Base-by-base conservation (phyloP, 1,284 basidiomycete species). In the Cutaneotrichosporon spelunceum region DNA sequence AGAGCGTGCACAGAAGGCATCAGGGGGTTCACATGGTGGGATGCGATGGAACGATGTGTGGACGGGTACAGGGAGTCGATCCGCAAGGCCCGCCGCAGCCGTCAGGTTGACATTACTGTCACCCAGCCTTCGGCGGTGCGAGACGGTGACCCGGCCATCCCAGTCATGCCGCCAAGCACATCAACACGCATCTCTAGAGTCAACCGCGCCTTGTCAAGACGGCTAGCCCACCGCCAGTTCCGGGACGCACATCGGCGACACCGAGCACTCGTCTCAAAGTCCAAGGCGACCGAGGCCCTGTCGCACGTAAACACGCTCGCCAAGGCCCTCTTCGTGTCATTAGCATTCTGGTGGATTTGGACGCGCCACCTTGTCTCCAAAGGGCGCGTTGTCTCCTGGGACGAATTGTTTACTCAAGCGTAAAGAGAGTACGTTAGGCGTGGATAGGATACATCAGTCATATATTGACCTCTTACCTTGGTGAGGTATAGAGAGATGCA, bases 31-130 rank as follows among this genome's bases (percentile, higher is more conserved):
- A 83, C 82, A 1, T 84, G 83, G 83, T 81, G 80, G 78, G 81
- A 81, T 64, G 83, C 83, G 2, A 84, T 84, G 82, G 83, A 83
- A 71, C 72, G 76, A 39, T 81, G 83, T 60, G 82, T 84, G 9
- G 80, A 82, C 55, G 81, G 82, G 6, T 84, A 83, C 69, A 74
- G 82, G 24, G 80, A 81, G 53, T 76, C 74, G 14, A 71, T 80
- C 26, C 68, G 70, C 1, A 65, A 68, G 21, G 64, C 72, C 7
- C 26, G 57, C 9, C 27, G 16, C 23, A 24, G 9, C 30, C 21
- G 53, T 39, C 44, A 45, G 13, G 42, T 48, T 30, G 11, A 39
- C 52, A 30, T 58, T 24, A 29, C 53, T 7, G 42, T 47, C 30
- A 23, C 45, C 56, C 24, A 30, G 47, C 21, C 55, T 16, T 19